phyloP scores from a whole-genome alignment of 202 grass and related monocot genomes.

The Zoysia matrella region DNA sequence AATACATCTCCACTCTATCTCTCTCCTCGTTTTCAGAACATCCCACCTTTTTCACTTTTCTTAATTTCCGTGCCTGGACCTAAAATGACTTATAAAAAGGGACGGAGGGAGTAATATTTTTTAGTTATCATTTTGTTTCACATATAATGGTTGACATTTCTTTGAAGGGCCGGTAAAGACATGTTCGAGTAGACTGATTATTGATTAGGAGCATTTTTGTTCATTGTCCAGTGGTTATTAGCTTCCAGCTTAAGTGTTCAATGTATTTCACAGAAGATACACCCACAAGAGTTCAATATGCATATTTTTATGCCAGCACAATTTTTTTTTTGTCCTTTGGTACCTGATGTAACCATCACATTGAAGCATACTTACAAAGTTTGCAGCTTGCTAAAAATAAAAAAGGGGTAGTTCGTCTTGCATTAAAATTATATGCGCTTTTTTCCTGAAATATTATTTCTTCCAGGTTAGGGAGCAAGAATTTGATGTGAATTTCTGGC shows the following conservation, averaged over 20 bases:
- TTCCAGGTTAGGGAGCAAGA: constrained; percentile 94
- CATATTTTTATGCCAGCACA: background rate
- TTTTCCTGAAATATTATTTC: constrained; percentile 27
- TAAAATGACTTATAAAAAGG: no score
- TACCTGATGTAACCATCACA: background rate
- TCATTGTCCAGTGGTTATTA: constrained; percentile 19
- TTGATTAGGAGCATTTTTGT: constrained; percentile 5
- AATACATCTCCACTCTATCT: no score
- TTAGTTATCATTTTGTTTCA: constrained; percentile 16
- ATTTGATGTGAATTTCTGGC: constrained; percentile 78
- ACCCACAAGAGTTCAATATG: background rate
- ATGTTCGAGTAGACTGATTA: constrained; percentile 1
- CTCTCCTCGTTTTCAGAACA: no score
- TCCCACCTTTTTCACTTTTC: no score
- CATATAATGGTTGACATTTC: constrained; percentile 26
- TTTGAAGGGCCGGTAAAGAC: constrained; percentile 27
- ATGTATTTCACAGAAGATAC: background rate
- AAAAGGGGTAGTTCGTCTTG: background rate
- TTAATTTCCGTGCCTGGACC: no score
- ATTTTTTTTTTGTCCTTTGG: background rate
- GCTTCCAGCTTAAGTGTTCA: background rate
- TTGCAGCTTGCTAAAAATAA: background rate
- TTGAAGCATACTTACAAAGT: constrained; percentile 7
- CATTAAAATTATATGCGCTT: constrained; percentile 24
- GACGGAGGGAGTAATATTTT: no score